These are phyloP conservation scores for Silene conica DNA, from an alignment of 148 eudicot species.

Conservation along the genomic window DNA sequence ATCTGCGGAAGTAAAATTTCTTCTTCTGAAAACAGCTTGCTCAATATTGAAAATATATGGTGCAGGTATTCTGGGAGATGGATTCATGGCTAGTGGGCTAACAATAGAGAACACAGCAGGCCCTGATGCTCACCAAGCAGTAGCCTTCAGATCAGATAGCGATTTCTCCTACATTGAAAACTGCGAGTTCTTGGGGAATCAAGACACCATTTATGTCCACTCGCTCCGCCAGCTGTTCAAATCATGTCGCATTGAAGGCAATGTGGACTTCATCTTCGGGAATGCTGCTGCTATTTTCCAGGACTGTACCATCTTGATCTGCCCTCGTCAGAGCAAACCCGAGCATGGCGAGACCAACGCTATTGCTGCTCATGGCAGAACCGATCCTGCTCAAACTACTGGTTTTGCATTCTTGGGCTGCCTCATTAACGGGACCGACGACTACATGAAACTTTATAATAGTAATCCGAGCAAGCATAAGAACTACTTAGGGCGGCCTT, in stretches of 20 bases:
- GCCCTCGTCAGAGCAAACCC: constrained; percentile 26
- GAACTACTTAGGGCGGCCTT: constrained; percentile 48
- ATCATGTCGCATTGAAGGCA: constrained; percentile 29
- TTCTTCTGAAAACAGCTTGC: neutral
- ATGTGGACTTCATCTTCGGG: constrained; percentile 35
- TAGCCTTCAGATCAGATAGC: constrained; percentile 31
- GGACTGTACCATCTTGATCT: constrained; percentile 28
- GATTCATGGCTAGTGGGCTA: constrained; percentile 32
- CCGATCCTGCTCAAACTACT: constrained; percentile 33
- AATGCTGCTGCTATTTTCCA: constrained; percentile 35
- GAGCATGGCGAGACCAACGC: constrained; percentile 25
- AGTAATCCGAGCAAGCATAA: constrained; percentile 25
- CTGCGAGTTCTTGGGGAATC: constrained; percentile 31
- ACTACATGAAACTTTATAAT: constrained; percentile 25
- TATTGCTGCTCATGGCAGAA: constrained; percentile 26
- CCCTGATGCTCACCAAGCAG: constrained; percentile 30
- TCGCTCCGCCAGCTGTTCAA: constrained; percentile 30
- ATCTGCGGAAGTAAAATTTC: neutral
- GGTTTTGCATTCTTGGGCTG: constrained; percentile 29
- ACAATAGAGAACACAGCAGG: constrained; percentile 38
- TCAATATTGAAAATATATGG: neutral
- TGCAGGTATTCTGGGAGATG: constrained; percentile 34
- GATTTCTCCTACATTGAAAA: constrained; percentile 31
- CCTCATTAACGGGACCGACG: constrained; percentile 27
- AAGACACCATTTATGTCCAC: constrained; percentile 33